A percentile compares a stretch with the other conserved stretches of the same genome.
Evolutionary conservation across 2,329 filamentous ascomycete species (phyloP).

Genomic region (Cladobotryum mycophilum): DNA sequence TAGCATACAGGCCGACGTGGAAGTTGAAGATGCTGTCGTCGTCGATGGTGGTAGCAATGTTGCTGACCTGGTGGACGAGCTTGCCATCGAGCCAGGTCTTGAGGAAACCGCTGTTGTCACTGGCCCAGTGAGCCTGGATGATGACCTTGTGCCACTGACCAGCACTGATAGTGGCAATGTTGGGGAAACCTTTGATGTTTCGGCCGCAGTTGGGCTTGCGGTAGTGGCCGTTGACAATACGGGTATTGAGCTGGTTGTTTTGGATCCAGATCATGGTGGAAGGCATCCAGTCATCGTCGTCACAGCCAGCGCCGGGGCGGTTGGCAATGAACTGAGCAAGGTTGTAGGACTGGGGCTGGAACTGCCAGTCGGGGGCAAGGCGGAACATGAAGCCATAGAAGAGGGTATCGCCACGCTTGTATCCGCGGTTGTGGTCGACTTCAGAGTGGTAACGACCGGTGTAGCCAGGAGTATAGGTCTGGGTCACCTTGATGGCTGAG

Average conservation of each 20-base stretch:
- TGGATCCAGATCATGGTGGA: constrained; percentile 42
- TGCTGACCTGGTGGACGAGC: constrained; percentile 34
- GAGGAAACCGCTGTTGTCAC: constrained; percentile 36
- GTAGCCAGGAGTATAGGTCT: constrained; percentile 36
- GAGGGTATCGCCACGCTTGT: constrained; percentile 37
- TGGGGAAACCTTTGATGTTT: constrained; percentile 15
- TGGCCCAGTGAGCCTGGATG: constrained; percentile 40
- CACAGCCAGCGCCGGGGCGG: constrained; percentile 36
- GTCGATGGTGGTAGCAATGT: constrained; percentile 38
- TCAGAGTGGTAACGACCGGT: constrained; percentile 44
- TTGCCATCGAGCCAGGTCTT: constrained; percentile 42
- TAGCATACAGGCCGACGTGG: constrained; percentile 43
- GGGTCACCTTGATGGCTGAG: constrained; percentile 39
- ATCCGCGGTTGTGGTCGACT: constrained; percentile 36
- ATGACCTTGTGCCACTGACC: constrained; percentile 42
- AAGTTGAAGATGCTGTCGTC: constrained; percentile 40
- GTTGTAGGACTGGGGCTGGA: constrained; percentile 39
- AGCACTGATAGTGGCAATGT: constrained; percentile 32
- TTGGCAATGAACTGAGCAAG: constrained; percentile 47
- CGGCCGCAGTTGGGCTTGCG: constrained; percentile 20
- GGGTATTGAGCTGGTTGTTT: constrained; percentile 36
- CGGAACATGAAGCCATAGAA: constrained; percentile 48
- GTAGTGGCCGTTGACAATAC: constrained; percentile 27
- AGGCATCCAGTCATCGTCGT: constrained; percentile 41
- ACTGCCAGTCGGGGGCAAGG: constrained; percentile 41